Evolutionary conservation across 257 asterid genomes (phyloP).

Genomic region (Cordia subcordata): DNA sequence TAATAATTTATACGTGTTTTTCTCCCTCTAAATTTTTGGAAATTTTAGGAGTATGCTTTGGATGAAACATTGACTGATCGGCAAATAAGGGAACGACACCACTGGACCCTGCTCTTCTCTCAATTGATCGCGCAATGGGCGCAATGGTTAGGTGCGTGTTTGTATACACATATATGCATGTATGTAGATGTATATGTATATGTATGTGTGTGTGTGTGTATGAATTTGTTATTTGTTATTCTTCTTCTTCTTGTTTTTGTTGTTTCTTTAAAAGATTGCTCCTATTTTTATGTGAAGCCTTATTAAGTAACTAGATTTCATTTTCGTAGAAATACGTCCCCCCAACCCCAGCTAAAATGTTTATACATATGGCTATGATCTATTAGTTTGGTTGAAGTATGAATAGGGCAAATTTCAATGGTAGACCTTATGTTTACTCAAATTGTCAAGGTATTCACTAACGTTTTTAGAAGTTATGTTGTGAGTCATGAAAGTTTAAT

Average conservation of each 20-base stretch:
- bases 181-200: no score
- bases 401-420: no score
- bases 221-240: no score
- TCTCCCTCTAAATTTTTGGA: not conserved
- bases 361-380: not conserved
- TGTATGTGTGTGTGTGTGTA: no score
- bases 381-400: not conserved
- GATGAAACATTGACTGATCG: constrained; percentile 48
- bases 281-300: not conserved
- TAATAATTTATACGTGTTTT: not conserved
- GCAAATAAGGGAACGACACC: constrained; percentile 49
- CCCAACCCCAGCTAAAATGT: no score
- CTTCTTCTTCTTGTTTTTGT: no score
- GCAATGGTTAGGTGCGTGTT: constrained; percentile 78
- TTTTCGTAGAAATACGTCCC: no score
- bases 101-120: constrained; percentile 76
- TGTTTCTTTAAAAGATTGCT: not conserved
- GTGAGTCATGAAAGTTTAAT: no score
- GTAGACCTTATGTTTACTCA: no score
- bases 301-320: no score
- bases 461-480: no score
- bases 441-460: no score
- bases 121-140: constrained; percentile 91
- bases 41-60: constrained; percentile 4
- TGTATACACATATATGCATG: not conserved